Evolutionary conservation across 192 early-diverging fungal species (phyloP).

Genomic region (Mortierella alpina): DNA sequence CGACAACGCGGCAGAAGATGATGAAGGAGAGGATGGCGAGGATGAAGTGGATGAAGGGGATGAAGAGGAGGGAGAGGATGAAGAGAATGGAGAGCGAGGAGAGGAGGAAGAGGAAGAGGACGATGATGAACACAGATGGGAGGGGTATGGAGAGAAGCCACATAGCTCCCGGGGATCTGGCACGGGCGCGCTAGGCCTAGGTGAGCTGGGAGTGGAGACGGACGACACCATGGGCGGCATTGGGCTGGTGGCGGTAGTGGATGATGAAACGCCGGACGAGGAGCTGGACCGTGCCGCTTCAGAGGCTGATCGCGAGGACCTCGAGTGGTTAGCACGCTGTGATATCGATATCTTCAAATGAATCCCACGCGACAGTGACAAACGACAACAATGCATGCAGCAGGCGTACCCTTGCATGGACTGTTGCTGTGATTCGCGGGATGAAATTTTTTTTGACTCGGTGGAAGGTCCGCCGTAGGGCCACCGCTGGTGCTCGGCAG

Average conservation of each 20-base stretch:
- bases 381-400: too few species aligned
- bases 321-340: not conserved
- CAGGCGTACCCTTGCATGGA: too few species aligned
- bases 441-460: too few species aligned
- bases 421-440: too few species aligned
- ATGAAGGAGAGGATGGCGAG: constrained; percentile 6
- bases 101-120: constrained; percentile 4
- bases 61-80: not conserved
- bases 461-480: too few species aligned
- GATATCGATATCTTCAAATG: not conserved
- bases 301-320: constrained; percentile 11
- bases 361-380: not conserved
- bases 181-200: too few species aligned
- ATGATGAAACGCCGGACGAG: not conserved
- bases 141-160: not conserved
- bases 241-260: not conserved
- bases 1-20: not conserved
- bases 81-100: too few species aligned
- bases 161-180: too few species aligned
- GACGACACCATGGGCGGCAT: not conserved
- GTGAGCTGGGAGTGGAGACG: not conserved
- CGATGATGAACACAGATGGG: not conserved
- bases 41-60: not conserved
- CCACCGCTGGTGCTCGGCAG: too few species aligned
- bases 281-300: constrained; percentile 3